phyloP scores from a whole-genome alignment of 78 protist species.

The Dictyostelium purpureum region DNA sequence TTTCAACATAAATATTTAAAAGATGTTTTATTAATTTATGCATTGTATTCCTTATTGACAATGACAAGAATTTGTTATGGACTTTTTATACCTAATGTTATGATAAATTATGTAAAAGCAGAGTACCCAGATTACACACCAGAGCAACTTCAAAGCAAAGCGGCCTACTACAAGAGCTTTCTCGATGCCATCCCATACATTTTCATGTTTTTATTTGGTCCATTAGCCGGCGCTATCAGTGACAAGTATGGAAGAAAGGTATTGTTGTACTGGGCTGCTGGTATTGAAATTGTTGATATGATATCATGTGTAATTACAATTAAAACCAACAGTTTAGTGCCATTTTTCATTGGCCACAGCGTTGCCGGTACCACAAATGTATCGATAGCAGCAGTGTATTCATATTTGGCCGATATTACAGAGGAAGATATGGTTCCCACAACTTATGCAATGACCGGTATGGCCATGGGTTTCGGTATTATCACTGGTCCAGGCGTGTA shows the following conservation, averaged over 20 bases:
- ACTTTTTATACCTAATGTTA: neutral
- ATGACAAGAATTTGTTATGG: neutral
- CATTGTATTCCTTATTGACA: neutral
- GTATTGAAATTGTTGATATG: neutral
- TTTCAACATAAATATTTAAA: neutral
- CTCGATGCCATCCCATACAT: conserved; percentile 29
- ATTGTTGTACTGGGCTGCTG: neutral
- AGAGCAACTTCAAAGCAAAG: neutral
- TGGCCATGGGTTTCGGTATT: neutral
- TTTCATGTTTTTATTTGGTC: conserved; percentile 7
- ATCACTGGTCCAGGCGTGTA: neutral
- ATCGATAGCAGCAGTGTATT: neutral
- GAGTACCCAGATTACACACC: neutral
- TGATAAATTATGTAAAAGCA: conserved; percentile 7
- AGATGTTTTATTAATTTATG: neutral
- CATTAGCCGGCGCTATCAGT: neutral
- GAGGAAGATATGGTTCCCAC: neutral
- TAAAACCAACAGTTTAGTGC: neutral
- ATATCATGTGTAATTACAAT: neutral
- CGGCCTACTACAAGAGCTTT: neutral
- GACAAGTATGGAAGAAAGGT: conserved; percentile 4
- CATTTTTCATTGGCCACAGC: neutral
- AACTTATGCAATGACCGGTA: conserved; percentile 1
- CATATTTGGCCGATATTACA: neutral
- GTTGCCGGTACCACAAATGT: neutral